Evolutionary conservation across 2,329 filamentous ascomycete genomes (phyloP).

Genomic region (Phaeosphaeriaceae sp.): DNA sequence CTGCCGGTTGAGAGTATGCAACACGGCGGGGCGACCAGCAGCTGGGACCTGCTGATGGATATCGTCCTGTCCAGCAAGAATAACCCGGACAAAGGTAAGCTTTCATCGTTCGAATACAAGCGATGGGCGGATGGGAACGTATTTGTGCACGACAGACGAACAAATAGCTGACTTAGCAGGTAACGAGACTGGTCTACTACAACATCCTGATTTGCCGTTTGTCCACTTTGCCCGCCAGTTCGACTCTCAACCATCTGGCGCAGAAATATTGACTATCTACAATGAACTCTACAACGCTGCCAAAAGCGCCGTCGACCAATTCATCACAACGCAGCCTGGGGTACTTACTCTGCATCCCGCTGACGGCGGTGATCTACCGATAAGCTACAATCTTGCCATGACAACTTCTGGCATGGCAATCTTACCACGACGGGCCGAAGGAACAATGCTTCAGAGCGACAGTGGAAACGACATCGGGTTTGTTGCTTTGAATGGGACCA

Average conservation of each 20-base stretch:
- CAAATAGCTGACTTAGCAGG: slow-evolving; percentile 6
- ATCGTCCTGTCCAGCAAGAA: slow-evolving; percentile 32
- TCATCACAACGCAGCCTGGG: slow-evolving; percentile 48
- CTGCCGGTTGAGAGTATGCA: slow-evolving; percentile 70
- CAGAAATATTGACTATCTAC: slow-evolving; percentile 44
- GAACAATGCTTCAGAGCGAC: slow-evolving; percentile 49
- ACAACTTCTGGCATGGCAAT: slow-evolving; percentile 62
- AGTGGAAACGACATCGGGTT: slow-evolving; percentile 48
- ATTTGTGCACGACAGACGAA: not conserved
- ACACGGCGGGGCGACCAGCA: slow-evolving; percentile 44
- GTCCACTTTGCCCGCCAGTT: slow-evolving; percentile 56
- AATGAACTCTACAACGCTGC: slow-evolving; percentile 42
- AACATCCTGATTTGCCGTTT: slow-evolving; percentile 53
- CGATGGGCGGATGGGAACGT: not conserved
- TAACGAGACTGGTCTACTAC: slow-evolving; percentile 11
- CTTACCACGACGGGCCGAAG: slow-evolving; percentile 58
- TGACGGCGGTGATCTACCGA: slow-evolving; percentile 50
- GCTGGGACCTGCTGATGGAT: slow-evolving; percentile 61
- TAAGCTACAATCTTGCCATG: slow-evolving; percentile 67
- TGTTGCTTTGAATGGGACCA: slow-evolving; percentile 63
- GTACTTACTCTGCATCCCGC: slow-evolving; percentile 31
- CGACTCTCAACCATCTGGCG: slow-evolving; percentile 48
- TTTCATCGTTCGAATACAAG: not conserved
- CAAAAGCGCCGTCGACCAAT: slow-evolving; percentile 46
- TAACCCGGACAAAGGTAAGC: slow-evolving; percentile 8